Base-by-base conservation (phyloP, 2,329 filamentous ascomycete genomes). In the Aspergillus proliferans region DNA sequence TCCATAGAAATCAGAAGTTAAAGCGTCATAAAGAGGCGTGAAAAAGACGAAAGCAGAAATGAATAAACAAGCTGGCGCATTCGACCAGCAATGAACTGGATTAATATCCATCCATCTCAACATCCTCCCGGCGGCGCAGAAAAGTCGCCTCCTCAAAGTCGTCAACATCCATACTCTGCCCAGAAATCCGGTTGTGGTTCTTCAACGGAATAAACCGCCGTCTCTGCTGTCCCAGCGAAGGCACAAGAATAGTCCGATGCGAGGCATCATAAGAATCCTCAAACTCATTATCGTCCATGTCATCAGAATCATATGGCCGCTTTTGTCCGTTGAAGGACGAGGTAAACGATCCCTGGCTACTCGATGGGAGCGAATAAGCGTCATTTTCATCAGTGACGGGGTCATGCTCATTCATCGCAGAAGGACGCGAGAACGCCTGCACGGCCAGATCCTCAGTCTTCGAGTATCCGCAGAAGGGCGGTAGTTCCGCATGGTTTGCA, bases 391-490 rank as follows among this genome's bases (percentile, higher is more conserved):
- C 67, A 53, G 61, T 58, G 61, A 67, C 63, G 57, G 67, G 46
- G 55, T 52, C 43, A 30, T 52, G 40, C 53, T 52, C 55, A 48
- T 53, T 43, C 22, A 39, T 47, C 22, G 24, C 15, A 22, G 14
- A 45, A 43, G 15, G 60, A 69, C 19, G 72, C 66, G 12, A 80
- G 75, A 59, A 57, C 12, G 57, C 50, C 63, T 89, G 85, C 24
- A 78, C 73, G 26, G 78, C 79, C 39, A 85, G 71, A 0, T 87
- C 87, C 36, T 87, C 87, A 48, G 87, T 76, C 61, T 84, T 89
- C 71, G 88, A 79, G 56, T 93, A 77, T 22, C 88, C 89, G 64
- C 88, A 92, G 64, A 90, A 94, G 0, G 89, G 88, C 6, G 85
- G 73, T 4, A 95, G 75, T 63, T 93, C 89, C 28, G 61, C 79